Base-by-base conservation (phyloP, 169 alveolate genomes). In the Babesia ovata region DNA sequence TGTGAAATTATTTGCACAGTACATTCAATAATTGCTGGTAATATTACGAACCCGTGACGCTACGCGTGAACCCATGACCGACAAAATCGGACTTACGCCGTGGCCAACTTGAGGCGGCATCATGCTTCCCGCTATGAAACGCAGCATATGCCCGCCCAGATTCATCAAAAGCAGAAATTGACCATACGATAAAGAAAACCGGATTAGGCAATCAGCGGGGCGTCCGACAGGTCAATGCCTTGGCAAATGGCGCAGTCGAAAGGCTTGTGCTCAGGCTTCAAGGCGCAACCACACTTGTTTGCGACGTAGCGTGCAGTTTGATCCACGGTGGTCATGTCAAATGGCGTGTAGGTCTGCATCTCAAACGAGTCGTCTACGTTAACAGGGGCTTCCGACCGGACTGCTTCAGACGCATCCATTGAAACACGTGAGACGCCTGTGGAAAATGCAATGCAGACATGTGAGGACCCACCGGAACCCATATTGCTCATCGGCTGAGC, bases 161-260 rank as follows among this genome's bases (percentile, higher is more conserved):
- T 33, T 33, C 39, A 4, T 6, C 39, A 33, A 2, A 33, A 33
- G 0, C 70, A 61, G 1, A 0, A 22, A 42, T 42, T 50, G 76
- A n/a, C 49, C 76, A 52, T 67, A 53, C 66, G 54, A 75, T 57
- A 75, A 21, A 39, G 19, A 10, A n/a, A 6, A 46, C 28, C 36
- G 24, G 10, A 8, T 49, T 75, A 83, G 26, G 86, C 85, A 67
- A 83, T 73, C 13, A 83, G 83, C 16, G 90, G 90, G 24, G 90
- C 90, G 28, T 83, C 90, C 7, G 90, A 83, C 21, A 83, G 70
- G 73, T 83, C 90, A 42, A 83, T 72, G 39, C 75, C 75, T 24
- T 66, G 72, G 75, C 90, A 83, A 19, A 83, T 77, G 39, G 71
- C 16, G 52, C 90, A 83, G 21, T 58, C 81, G 14, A n/a, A 21